Evolutionary conservation across 305 asterid genomes (phyloP), one percentile per base, ranked within the genome.

Genomic region (Fraxinus sp.): DNA sequence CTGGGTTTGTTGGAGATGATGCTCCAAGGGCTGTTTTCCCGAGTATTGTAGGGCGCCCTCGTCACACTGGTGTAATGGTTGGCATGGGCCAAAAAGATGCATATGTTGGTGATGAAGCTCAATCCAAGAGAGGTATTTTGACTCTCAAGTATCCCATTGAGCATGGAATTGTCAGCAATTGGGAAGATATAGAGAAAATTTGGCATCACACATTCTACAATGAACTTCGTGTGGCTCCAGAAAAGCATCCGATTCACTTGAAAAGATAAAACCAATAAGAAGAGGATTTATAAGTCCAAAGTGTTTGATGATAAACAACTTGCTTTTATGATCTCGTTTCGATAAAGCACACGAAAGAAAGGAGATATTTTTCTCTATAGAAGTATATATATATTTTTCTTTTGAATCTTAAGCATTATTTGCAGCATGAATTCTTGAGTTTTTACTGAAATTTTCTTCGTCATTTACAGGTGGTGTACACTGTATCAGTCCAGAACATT

Each of bases 391-490:
- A 24, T 24, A 24, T 24, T 52, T 52, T 52, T n/a, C 64, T 52
- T 52, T 16, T 10, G 64, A 52, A 16, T 28, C 30, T 28, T 28
- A 1, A 28, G 8, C 8, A 52, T 52, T 52, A 11, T 77, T 32
- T 82, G 32, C 18, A 5, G 59, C 75, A 16, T 13, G 43, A 75
- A 36, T 68, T 59, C 52, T 35, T 24, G 37, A 57, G 18, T 39
- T 16, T 16, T 52, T 0, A 14, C 22, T 16, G 28, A 35, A 43
- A 43, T 77, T 37, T 37, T 83, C 26, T 18, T 84, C 73, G 57
- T 83, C 82, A 55, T 80, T 85, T 82, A 59, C 82, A 95, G 98
- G 98, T 79, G 96, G 98, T 36, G 97, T 92, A 18, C 93, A 97
- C 79, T 24, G 26, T 24, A 24, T 24, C 26, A 24, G 26, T 24